phyloP scores from a whole-genome alignment of 805 yeast genomes.

The Candida dendrica region DNA sequence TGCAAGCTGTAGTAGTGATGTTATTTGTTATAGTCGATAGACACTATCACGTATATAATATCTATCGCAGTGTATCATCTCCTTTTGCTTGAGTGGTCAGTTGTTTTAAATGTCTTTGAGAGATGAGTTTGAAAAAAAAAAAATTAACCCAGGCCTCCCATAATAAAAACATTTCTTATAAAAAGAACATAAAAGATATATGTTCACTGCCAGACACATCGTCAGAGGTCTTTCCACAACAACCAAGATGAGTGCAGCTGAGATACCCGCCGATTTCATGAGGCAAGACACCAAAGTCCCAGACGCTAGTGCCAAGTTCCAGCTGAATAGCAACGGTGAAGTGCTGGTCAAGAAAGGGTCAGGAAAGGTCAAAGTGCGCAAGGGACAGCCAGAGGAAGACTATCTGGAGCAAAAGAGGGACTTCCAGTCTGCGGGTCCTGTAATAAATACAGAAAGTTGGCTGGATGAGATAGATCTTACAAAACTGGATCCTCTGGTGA shows the following conservation, averaged over 20 bases:
- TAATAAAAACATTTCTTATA: too few relatives aligned
- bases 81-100: too few relatives aligned
- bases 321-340: conserved; percentile 19
- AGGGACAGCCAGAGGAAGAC: conserved; percentile 65
- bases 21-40: too few relatives aligned
- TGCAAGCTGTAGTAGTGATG: too few relatives aligned
- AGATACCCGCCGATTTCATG: neutral
- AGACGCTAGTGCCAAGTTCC: neutral
- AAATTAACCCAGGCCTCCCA: too few relatives aligned
- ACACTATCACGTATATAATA: too few relatives aligned
- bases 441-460: conserved; percentile 39
- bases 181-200: too few relatives aligned
- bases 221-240: too few relatives aligned
- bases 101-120: too few relatives aligned
- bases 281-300: neutral
- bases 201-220: too few relatives aligned
- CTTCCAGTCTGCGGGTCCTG: conserved; percentile 53
- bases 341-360: conserved; percentile 38
- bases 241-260: neutral
- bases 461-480: conserved; percentile 25
- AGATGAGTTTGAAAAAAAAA: too few relatives aligned
- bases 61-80: too few relatives aligned
- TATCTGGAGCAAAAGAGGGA: conserved; percentile 43
- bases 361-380: conserved; percentile 45
- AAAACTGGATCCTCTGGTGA: conserved; percentile 27